A percentile compares a stretch with the other conserved stretches of the same genome.
Evolutionary conservation across 441 rosid genomes (phyloP).

Genomic region (Populus hybrid): DNA sequence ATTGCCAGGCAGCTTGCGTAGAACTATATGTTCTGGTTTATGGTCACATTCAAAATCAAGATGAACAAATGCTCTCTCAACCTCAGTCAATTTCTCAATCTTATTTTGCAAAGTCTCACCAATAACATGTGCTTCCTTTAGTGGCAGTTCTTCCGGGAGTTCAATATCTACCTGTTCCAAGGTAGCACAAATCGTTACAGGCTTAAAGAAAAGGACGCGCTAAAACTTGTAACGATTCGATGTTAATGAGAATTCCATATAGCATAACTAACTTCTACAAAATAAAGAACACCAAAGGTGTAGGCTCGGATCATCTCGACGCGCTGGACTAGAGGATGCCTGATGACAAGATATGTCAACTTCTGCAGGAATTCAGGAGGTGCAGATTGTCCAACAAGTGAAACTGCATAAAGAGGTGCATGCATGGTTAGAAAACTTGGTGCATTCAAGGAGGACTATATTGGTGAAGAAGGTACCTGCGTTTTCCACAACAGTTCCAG

Average conservation of each 20-base stretch:
- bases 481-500: constrained; percentile 77
- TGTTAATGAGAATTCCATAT: not conserved
- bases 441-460: not conserved
- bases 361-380: constrained; percentile 72
- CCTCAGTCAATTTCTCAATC: constrained; percentile 75
- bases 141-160: constrained; percentile 70
- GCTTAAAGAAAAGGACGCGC: not conserved
- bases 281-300: constrained; percentile 74
- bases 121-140: constrained; percentile 72
- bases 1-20: constrained; percentile 49
- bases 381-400: constrained; percentile 72
- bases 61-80: constrained; percentile 92
- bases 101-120: constrained; percentile 81
- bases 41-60: constrained; percentile 80
- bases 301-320: constrained; percentile 77
- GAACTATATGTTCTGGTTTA: constrained; percentile 80
- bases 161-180: constrained; percentile 72
- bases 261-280: constrained; percentile 66
- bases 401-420: constrained; percentile 37
- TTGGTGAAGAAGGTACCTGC: constrained; percentile 40
- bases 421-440: not conserved
- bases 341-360: constrained; percentile 57
- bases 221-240: not conserved
- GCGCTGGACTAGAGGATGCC: constrained; percentile 57
- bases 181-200: not conserved